These are phyloP conservation scores for Ulota crispa DNA, from an alignment of 225 moss, liverwort and hornwort genomes.

Conservation along the genomic window DNA sequence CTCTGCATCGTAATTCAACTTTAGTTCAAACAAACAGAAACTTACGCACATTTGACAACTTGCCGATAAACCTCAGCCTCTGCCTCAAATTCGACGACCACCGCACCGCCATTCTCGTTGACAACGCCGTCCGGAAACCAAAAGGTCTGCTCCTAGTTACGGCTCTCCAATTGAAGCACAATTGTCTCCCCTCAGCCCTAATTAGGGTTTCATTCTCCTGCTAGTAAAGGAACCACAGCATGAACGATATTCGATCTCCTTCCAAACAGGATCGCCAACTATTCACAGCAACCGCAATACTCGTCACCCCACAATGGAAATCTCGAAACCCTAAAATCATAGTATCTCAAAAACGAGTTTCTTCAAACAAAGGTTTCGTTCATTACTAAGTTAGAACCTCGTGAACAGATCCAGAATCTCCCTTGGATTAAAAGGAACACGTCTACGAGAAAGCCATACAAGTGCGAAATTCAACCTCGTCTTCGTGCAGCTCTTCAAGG, in stretches of 20 bases:
- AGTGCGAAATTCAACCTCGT: not conserved
- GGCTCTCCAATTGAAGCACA: constrained; percentile 3
- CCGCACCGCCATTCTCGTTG: constrained; percentile 27
- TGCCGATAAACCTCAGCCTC: constrained; percentile 32
- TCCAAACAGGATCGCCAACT: not conserved
- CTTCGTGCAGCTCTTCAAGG: not conserved
- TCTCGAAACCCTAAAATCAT: constrained; percentile 4
- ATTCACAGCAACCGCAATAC: not conserved
- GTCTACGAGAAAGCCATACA: not conserved
- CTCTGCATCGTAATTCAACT: not conserved
- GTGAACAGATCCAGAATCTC: not conserved
- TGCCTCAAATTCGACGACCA: constrained; percentile 37
- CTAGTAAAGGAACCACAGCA: not conserved
- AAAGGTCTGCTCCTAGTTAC: not conserved
- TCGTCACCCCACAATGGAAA: not conserved
- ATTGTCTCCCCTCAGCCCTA: constrained; percentile 15
- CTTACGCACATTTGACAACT: constrained; percentile 45
- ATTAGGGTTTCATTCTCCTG: constrained; percentile 7
- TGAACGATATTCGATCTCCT: not conserved
- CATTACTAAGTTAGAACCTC: not conserved
- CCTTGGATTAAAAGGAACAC: not conserved
- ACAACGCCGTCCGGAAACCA: not conserved
- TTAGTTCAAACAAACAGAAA: not conserved
- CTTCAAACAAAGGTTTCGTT: not conserved
- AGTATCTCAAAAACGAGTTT: not conserved